Percentiles rank a stretch among this genome's conserved stretches.
These are phyloP conservation scores for Berkeleyomyces rouxiae DNA, from an alignment of 2,329 filamentous ascomycete genomes.

Conservation along the genomic window DNA sequence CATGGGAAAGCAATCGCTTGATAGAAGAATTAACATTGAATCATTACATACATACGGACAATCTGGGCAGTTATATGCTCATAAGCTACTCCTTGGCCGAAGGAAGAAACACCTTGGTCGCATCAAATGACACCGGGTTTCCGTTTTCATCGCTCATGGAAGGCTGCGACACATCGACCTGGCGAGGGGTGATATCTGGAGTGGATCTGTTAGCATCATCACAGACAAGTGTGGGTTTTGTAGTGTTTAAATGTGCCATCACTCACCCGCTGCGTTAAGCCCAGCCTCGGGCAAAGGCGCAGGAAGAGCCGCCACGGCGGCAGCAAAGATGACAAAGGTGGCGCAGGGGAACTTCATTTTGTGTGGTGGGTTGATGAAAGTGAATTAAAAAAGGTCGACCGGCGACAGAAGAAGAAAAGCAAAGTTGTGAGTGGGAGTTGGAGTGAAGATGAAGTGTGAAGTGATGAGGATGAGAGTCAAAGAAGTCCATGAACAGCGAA, in stretches of 20 bases:
- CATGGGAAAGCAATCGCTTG: too few relatives aligned
- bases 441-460: constrained; percentile 17
- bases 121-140: constrained; percentile 29
- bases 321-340: constrained; percentile 30
- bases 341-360: constrained; percentile 38
- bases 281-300: background rate
- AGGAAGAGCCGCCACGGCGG: constrained; percentile 28
- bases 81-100: constrained; percentile 12
- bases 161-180: constrained; percentile 21
- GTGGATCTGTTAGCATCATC: background rate
- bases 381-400: constrained; percentile 13
- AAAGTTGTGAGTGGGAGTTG: constrained; percentile 5
- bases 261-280: background rate
- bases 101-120: constrained; percentile 27
- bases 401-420: constrained; percentile 14
- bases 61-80: too few relatives aligned
- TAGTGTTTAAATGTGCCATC: background rate
- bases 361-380: constrained; percentile 12
- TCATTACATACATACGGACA: too few relatives aligned
- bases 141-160: constrained; percentile 32
- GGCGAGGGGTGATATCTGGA: background rate
- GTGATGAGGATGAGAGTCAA: background rate
- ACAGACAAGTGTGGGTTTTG: background rate
- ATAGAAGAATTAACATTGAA: too few relatives aligned
- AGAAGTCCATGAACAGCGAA: constrained; percentile 9